phyloP scores from a whole-genome alignment of 2,329 filamentous ascomycete genomes.

The Aspergillus aculeatinus region DNA sequence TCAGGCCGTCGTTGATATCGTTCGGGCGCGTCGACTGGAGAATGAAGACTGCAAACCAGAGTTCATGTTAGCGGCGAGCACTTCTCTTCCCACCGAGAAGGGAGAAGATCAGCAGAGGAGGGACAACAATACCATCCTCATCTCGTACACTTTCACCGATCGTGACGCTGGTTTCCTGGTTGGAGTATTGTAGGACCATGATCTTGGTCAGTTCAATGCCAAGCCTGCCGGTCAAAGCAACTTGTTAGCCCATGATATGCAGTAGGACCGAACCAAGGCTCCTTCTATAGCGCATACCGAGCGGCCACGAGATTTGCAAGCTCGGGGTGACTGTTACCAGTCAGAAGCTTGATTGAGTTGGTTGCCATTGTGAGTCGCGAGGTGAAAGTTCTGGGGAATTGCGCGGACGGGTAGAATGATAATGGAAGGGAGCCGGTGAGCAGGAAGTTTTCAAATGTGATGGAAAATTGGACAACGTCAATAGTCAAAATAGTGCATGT shows the following conservation, averaged over 20 bases:
- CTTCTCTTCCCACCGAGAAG: background rate
- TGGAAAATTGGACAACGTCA: background rate
- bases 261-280: background rate
- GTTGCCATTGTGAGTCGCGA: constrained; percentile 56
- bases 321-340: constrained; percentile 72
- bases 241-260: constrained; percentile 8
- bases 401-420: constrained; percentile 2
- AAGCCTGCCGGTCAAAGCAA: constrained; percentile 46
- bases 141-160: constrained; percentile 95
- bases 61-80: constrained; percentile 10
- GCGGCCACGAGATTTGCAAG: constrained; percentile 68
- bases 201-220: constrained; percentile 68
- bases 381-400: background rate
- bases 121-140: constrained; percentile 70
- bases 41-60: constrained; percentile 70
- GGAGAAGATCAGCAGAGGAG: constrained; percentile 11
- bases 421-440: constrained; percentile 8
- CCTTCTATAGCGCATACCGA: constrained; percentile 49
- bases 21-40: constrained; percentile 91
- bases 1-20: constrained; percentile 96
- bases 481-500: background rate
- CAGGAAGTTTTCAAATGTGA: background rate
- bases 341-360: constrained; percentile 73
- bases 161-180: constrained; percentile 67
- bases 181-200: constrained; percentile 66